Evolutionary conservation across 1,284 basidiomycete genomes (phyloP), one percentile per base, ranked within the genome.

Genomic region (Albatrellus sp.): DNA sequence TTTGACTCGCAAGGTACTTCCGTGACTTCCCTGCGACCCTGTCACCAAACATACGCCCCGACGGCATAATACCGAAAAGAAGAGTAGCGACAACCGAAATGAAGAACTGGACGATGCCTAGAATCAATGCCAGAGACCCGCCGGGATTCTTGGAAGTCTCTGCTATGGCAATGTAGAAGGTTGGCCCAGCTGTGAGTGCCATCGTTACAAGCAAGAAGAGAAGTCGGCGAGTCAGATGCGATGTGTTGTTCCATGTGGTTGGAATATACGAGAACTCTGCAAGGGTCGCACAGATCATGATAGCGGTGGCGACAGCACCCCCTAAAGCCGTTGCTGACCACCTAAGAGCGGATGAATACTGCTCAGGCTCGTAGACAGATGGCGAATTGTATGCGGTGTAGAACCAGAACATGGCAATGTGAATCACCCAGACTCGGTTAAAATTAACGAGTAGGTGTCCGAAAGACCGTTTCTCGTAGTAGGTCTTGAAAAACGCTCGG

Each of bases 341-440:
- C 16, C 74, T 70, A 73, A 96, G 75, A 12, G 91, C 83, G 14
- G 76, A 62, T 1, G 80, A 75, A 9, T 74, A 65, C 12, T 64
- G 58, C 42, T 69, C 65, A 10, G 50, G 50, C 14, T 53, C 46
- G 64, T 97, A 98, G 53, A 97, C 70, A 40, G 74, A 77, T 2
- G 90, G 90, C 17, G 93, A 85, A 66, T 98, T 97, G 72, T 78
- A 97, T 16, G 91, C 75, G 28, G 90, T 96, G 66, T 92, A 97
- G 68, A 83, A 94, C 78, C 85, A 96, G 69, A 84, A 96, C 57
- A 94, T 65, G 33, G 90, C 78, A 47, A 97, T 73, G 64, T 97
- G 93, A 47, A 92, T 80, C 60, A 96, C 85, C 92, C 92, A 97
- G 56, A 97, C 87, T 45, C 92, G 87, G 69, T 96, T 97, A 69